Percentiles rank a stretch among this genome's conserved stretches.
These are phyloP conservation scores for Anisogramma anomala DNA, from an alignment of 2,329 filamentous ascomycete species.

Conservation along the genomic window DNA sequence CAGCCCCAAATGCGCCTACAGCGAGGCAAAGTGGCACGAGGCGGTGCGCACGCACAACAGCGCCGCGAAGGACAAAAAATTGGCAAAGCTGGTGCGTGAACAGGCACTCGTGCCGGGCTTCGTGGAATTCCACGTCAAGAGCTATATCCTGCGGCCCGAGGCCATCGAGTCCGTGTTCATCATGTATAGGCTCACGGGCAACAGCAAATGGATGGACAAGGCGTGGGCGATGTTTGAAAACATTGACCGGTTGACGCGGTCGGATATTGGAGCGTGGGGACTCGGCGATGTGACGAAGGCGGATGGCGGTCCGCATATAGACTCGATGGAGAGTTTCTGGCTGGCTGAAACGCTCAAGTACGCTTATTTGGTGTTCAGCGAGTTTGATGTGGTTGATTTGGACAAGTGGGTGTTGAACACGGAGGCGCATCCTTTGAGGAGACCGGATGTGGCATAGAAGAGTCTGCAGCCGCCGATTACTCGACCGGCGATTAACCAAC, in stretches of 20 bases:
- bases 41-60: slow-evolving; percentile 12
- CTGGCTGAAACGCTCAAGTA: slow-evolving; percentile 58
- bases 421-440: slow-evolving; percentile 40
- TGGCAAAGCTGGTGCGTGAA: slow-evolving; percentile 7
- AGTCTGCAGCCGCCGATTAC: no score
- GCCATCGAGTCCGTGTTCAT: slow-evolving; percentile 73
- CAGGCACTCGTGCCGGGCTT: slow-evolving; percentile 33
- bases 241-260: slow-evolving; percentile 48
- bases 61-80: not conserved
- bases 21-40: slow-evolving; percentile 18
- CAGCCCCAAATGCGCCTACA: slow-evolving; percentile 17
- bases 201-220: slow-evolving; percentile 51
- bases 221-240: slow-evolving; percentile 65
- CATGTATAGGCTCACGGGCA: slow-evolving; percentile 63
- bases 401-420: slow-evolving; percentile 53
- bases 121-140: slow-evolving; percentile 39
- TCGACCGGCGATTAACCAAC: no score
- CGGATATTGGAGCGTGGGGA: slow-evolving; percentile 51
- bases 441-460: slow-evolving; percentile 17
- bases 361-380: slow-evolving; percentile 51
- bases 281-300: slow-evolving; percentile 51
- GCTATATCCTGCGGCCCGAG: slow-evolving; percentile 61
- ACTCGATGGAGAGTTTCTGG: slow-evolving; percentile 70
- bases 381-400: slow-evolving; percentile 45
- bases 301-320: slow-evolving; percentile 27